Evolutionary conservation across 2,329 filamentous ascomycete species (phyloP).

Genomic region (Epichloe uncinata): DNA sequence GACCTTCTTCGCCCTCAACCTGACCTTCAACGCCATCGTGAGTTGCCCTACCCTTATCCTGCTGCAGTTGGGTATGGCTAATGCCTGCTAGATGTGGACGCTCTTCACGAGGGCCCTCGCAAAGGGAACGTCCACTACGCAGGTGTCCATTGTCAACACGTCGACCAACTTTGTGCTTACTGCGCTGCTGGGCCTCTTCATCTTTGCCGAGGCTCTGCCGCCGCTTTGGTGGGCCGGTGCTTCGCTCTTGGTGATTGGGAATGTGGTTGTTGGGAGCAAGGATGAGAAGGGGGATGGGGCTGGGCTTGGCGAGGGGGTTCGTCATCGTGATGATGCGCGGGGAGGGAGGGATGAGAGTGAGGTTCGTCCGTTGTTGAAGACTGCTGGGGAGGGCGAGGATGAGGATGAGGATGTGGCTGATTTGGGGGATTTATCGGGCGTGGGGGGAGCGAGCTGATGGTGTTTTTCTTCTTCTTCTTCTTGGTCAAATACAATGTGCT

Average conservation of each 20-base stretch:
- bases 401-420: conserved; percentile 24
- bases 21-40: conserved; percentile 59
- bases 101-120: conserved; percentile 71
- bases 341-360: conserved; percentile 11
- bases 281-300: conserved; percentile 33
- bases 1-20: conserved; percentile 64
- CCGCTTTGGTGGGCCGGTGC: conserved; percentile 68
- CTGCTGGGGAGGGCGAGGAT: neutral
- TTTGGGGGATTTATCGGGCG: conserved; percentile 16
- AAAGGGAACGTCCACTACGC: conserved; percentile 59
- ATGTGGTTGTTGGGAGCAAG: conserved; percentile 63
- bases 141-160: conserved; percentile 72
- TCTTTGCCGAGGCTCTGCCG: conserved; percentile 60
- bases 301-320: neutral
- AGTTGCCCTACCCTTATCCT: conserved; percentile 14
- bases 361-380: conserved; percentile 16
- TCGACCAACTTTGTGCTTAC: conserved; percentile 72
- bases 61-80: neutral
- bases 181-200: conserved; percentile 52
- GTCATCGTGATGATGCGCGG: too few relatives aligned
- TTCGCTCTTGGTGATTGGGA: conserved; percentile 57
- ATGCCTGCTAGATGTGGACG: conserved; percentile 53
- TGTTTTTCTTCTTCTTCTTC: neutral
- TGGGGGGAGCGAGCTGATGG: neutral
- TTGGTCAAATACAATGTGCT: neutral